Evolutionary conservation across 208 protist genomes (phyloP).

Genomic region (Trypanosoma lewisi): DNA sequence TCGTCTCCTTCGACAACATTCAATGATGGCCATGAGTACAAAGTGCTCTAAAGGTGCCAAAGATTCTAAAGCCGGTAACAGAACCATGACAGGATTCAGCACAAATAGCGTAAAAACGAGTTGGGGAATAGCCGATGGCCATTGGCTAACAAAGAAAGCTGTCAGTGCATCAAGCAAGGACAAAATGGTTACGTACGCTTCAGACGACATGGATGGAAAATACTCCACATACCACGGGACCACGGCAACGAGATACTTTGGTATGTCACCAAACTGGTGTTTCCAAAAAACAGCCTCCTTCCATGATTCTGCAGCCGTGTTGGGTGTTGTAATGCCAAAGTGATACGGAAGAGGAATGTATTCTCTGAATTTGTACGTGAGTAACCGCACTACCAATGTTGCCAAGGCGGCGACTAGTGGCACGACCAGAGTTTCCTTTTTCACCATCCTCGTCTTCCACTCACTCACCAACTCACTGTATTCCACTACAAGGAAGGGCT

Average conservation of each 20-base stretch:
- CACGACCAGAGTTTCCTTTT: slow-evolving; percentile 3
- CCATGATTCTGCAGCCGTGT: slow-evolving; percentile 54
- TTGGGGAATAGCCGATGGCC: slow-evolving; percentile 33
- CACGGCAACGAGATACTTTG: slow-evolving; percentile 41
- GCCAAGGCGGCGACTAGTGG: slow-evolving; percentile 22
- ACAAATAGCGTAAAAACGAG: slow-evolving; percentile 67
- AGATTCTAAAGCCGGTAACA: slow-evolving; percentile 48
- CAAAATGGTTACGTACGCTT: slow-evolving; percentile 37
- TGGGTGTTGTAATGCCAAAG: slow-evolving; percentile 39
- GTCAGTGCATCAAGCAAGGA: slow-evolving; percentile 63
- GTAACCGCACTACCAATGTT: slow-evolving; percentile 20
- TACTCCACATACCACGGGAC: slow-evolving; percentile 66
- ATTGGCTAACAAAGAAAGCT: slow-evolving; percentile 46
- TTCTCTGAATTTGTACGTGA: slow-evolving; percentile 13
- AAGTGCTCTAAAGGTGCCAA: slow-evolving; percentile 58
- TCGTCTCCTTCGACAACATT: slow-evolving; percentile 27
- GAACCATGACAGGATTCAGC: slow-evolving; percentile 55
- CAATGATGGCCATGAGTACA: slow-evolving; percentile 40
- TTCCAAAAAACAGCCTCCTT: slow-evolving; percentile 64
- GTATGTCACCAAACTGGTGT: slow-evolving; percentile 31
- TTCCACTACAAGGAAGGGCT: not conserved
- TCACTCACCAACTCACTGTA: slow-evolving; percentile 5
- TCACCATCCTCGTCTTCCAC: slow-evolving; percentile 6
- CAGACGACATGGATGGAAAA: slow-evolving; percentile 44
- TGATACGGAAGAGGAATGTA: slow-evolving; percentile 26